Conservation (phyloP, 805 yeast species). For the Yueomyces sp. region DNA sequence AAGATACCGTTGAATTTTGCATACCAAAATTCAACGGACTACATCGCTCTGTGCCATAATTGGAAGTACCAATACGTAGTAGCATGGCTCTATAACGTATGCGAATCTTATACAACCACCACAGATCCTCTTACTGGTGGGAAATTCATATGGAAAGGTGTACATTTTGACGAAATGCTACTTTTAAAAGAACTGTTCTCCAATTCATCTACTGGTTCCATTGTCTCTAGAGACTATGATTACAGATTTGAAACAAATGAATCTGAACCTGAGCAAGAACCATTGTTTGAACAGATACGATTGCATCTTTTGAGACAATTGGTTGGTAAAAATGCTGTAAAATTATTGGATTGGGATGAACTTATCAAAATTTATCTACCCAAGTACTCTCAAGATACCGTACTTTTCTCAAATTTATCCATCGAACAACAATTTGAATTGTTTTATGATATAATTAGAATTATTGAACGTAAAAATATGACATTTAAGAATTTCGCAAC, state of each 20-base stretch:
- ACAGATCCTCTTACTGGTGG: neutral
- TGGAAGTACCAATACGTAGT: slow-evolving; percentile 24
- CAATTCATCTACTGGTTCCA: slow-evolving; percentile 1
- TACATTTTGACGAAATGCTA: slow-evolving; percentile 20
- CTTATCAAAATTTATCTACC: slow-evolving; percentile 9
- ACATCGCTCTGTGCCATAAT: neutral
- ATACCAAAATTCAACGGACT: neutral
- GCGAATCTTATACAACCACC: slow-evolving; percentile 16
- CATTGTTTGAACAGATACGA: slow-evolving; percentile 7
- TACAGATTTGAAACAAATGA: slow-evolving; percentile 1
- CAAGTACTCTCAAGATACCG: neutral
- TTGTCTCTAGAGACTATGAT: slow-evolving; percentile 3
- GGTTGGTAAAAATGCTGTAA: slow-evolving; percentile 13
- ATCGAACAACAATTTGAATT: slow-evolving; percentile 17
- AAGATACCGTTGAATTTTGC: neutral
- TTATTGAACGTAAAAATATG: slow-evolving; percentile 18
- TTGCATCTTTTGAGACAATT: slow-evolving; percentile 12
- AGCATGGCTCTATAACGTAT: slow-evolving; percentile 22
- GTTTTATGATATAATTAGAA: slow-evolving; percentile 14
- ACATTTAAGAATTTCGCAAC: slow-evolving; percentile 18
- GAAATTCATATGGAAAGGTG: slow-evolving; percentile 17
- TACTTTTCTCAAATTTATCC: slow-evolving; percentile 5
- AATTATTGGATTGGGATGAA: slow-evolving; percentile 16
- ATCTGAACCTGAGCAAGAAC: neutral
- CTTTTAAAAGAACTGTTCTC: slow-evolving; percentile 12